Base-by-base conservation (phyloP, 441 rosid genomes). In the Breynia disticha region DNA sequence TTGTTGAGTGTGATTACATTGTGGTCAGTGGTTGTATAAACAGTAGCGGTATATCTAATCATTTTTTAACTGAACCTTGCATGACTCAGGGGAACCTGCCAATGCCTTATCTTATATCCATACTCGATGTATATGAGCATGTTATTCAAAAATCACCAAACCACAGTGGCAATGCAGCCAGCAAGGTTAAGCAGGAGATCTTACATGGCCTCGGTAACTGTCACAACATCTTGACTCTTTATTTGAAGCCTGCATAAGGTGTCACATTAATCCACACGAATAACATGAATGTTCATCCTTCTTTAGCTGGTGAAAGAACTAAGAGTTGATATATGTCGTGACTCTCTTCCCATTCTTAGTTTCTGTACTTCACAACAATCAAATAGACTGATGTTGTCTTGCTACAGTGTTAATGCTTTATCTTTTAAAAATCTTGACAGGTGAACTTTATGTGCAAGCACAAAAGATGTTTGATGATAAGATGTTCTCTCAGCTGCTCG, bases 181-280 rank as follows among this genome's bases (percentile, higher is more conserved):
- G 64, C 75, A 93, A 87, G 81, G 86, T 84, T 76, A 93, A 81
- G 82, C 97, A 86, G 73, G 99, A 93, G 79, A 79, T 89, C 69
- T 69, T 93, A 73, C 88, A 83, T 51, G 86, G 87, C 65, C 85
- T 93, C 60, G 97, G 99, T 89, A 89, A 79, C 71, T 48, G 48
- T 60, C 59, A 52, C 43, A 52, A 48, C 45, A 52, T 19, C 54
- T 46, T 66, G 53, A 48, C 19, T 19, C 53, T 35, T n/a, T 38
- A 46, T 49, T 54, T 21, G 16, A 54, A 42, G 45, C 51, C 47
- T 38, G 24, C 22, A 28, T 56, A 52, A 16, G 9, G 28, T 14
- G 38, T 48, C 41, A 46, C 48, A n/a, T 46, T 28, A 43, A 55
- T 49, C 38, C n/a, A 24, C 17, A 44, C 4, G 19, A 18, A 4